Evolutionary conservation across 2,329 filamentous ascomycete genomes (phyloP), one percentile per base, ranked within the genome.

Genomic region (Colletotrichum lentis): DNA sequence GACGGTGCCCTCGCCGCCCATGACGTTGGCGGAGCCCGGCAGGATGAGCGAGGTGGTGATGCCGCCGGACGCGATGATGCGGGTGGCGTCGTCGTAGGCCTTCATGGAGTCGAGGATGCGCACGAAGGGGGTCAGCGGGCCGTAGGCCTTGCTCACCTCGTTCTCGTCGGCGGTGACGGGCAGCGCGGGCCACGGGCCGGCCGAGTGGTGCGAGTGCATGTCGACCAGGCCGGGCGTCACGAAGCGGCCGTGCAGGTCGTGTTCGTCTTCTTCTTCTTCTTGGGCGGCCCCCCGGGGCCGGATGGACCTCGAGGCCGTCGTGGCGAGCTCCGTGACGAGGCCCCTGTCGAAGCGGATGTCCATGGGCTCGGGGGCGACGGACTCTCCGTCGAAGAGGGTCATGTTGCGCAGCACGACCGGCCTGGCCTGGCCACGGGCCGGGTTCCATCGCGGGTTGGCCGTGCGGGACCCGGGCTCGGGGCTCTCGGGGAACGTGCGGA

Each of bases 21-120:
- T 81, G 62, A 81, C 78, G 67, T 82, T 83, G 41, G 77, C 78
- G 3, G 78, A 79, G 5, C 81, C 81, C 1, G 81, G 80, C 24
- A 83, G 73, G 43, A 83, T 74, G n/a, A 84, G 76, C n/a, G 80
- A 81, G 3, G 80, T 78, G 1, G 81, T 83, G 22, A 83, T 76
- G 27, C 81, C 82, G 10, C 82, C 82, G 5, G 80, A 81, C 10
- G 79, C 77, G 65, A 83, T 78, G 22, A 80, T 72, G 6, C 57
- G 71, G 3, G 77, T 78, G 12, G 75, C 79, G 22, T 69, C 65
- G 68, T 83, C 81, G 62, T 81, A 79, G 0, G 79, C 74, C 72
- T 82, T 82, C 41, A 83, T 74, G 12, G 74, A 76, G 69, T 83
- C 80, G 11, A 79, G 67, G 24, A 77, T 74, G 22, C 79, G 76